Evolutionary conservation across 2,329 filamentous ascomycete genomes (phyloP).

Genomic region (Diaporthe aspalathi): DNA sequence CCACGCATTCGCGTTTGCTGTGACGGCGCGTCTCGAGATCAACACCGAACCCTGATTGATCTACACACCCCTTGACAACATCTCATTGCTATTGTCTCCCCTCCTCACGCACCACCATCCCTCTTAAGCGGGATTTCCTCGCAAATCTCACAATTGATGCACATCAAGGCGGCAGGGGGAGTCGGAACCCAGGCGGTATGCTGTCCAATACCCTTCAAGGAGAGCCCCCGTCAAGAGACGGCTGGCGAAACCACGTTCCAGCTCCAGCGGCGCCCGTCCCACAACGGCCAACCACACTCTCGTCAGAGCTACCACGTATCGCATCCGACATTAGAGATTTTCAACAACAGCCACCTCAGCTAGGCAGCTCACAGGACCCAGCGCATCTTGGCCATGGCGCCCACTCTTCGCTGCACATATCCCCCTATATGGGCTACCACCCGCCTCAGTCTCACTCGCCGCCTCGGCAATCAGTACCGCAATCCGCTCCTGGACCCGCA

Average conservation of each 20-base stretch:
- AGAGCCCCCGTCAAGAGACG: constrained; percentile 5
- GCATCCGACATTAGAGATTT: constrained; percentile 15
- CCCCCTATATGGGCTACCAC: not conserved
- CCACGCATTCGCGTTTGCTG: not conserved
- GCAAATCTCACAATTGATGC: not conserved
- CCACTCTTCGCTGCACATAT: not conserved
- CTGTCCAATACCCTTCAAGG: constrained; percentile 13
- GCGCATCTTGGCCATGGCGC: not conserved
- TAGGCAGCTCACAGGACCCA: not conserved
- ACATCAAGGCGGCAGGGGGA: not conserved
- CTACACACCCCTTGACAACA: not conserved
- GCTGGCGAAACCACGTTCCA: constrained; percentile 17
- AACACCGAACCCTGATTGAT: constrained; percentile 5
- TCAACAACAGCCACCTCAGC: constrained; percentile 2
- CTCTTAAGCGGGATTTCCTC: not conserved
- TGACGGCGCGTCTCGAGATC: not conserved
- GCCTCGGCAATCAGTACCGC: not conserved
- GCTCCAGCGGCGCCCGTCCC: constrained; percentile 18
- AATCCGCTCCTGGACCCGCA: not conserved
- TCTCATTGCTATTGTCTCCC: not conserved
- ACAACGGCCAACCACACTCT: constrained; percentile 14
- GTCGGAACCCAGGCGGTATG: constrained; percentile 8
- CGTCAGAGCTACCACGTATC: constrained; percentile 22
- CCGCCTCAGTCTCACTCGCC: not conserved
- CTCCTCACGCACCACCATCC: not conserved